These are phyloP conservation scores for Syzygium aqueum DNA, from an alignment of 345 rosid species.

Conservation along the genomic window DNA sequence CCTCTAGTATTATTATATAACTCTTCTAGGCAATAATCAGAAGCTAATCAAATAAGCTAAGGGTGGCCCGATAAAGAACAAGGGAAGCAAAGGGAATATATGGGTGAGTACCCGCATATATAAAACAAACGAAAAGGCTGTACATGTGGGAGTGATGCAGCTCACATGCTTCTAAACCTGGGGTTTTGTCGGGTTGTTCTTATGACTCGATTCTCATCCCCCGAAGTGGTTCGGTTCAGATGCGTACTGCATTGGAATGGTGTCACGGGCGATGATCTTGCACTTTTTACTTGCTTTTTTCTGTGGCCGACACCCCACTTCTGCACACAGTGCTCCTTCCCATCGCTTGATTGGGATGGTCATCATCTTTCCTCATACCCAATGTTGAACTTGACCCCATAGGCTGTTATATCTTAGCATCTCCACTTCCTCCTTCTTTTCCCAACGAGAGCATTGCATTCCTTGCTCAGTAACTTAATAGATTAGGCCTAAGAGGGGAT, in stretches of 20 bases:
- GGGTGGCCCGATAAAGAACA: not conserved
- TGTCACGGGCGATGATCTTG: not conserved
- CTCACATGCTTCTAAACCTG: not conserved
- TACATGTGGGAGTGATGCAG: not conserved
- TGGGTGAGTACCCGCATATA: not conserved
- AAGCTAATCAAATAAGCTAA: not conserved
- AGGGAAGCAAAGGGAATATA: not conserved
- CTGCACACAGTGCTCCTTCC: not conserved
- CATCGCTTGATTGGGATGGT: not conserved
- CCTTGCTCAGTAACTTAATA: not conserved
- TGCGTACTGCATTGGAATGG: not conserved
- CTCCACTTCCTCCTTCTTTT: not conserved
- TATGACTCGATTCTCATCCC: not conserved
- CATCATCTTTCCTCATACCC: not conserved
- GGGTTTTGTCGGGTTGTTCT: not conserved
- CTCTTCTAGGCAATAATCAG: not conserved
- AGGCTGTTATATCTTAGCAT: not conserved
- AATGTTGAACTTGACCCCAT: not conserved
- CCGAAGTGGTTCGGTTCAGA: not conserved
- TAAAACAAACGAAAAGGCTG: not conserved
- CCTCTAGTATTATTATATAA: too few relatives aligned
- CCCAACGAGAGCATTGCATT: not conserved
- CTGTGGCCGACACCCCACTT: not conserved
- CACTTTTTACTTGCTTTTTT: not conserved
- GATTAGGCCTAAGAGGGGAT: not conserved